Conservation (phyloP, 768 basidiomycete species). For the Kondoa malvinella region DNA sequence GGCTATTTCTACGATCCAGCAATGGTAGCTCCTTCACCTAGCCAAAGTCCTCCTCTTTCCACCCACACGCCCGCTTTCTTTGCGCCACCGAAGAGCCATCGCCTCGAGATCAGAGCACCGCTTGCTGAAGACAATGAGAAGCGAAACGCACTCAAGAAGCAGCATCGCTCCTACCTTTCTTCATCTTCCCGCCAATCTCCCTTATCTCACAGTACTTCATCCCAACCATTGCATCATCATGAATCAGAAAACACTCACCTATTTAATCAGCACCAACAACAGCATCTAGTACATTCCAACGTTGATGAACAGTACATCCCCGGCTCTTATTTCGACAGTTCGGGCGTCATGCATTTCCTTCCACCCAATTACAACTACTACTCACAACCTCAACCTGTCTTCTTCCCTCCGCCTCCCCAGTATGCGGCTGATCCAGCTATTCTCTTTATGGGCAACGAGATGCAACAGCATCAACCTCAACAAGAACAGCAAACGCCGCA, state of each 20-base stretch:
- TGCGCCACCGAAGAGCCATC: background rate
- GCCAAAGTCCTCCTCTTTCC: background rate
- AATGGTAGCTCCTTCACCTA: background rate
- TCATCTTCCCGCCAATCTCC: background rate
- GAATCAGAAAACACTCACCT: background rate
- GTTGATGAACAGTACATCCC: background rate
- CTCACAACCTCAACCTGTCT: background rate
- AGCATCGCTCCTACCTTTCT: background rate
- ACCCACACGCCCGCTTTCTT: constrained; percentile 1
- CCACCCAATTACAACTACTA: background rate
- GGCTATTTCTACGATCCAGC: background rate
- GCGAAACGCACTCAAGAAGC: background rate
- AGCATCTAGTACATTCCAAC: background rate
- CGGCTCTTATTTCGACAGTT: background rate
- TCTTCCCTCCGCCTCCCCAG: background rate
- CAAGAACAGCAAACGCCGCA: background rate
- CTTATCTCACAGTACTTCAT: background rate
- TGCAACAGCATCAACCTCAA: background rate
- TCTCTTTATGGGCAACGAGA: background rate
- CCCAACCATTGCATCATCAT: background rate
- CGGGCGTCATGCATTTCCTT: background rate
- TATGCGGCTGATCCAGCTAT: background rate
- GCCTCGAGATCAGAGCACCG: constrained; percentile 4
- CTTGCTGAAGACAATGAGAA: background rate
- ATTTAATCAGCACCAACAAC: background rate